Percentiles rank a stretch among this genome's conserved stretches.
phyloP scores from a whole-genome alignment of 2,329 filamentous ascomycete species.

The Mycosphaerella arachidis region DNA sequence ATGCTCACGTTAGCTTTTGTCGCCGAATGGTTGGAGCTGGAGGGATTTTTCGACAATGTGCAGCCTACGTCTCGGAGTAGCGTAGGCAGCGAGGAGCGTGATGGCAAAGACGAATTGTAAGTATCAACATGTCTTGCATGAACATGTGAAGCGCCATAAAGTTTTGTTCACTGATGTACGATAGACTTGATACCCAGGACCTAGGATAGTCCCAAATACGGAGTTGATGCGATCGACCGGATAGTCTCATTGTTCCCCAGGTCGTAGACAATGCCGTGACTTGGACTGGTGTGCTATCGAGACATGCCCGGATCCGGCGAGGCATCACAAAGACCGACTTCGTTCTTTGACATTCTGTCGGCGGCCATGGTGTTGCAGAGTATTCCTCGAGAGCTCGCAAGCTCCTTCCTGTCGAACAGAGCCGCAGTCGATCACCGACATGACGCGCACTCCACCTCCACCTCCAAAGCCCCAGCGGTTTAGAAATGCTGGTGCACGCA shows the following conservation, averaged over 20 bases:
- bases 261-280: neutral
- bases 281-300: neutral
- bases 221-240: neutral
- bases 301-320: neutral
- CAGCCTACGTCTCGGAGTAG: constrained; percentile 3
- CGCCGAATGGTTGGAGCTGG: constrained; percentile 88
- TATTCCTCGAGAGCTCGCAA: neutral
- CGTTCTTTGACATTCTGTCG: neutral
- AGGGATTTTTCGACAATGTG: constrained; percentile 46
- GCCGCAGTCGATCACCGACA: neutral
- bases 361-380: neutral
- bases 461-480: neutral
- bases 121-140: constrained; percentile 1
- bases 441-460: neutral
- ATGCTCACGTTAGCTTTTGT: constrained; percentile 78
- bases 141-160: neutral
- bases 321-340: neutral
- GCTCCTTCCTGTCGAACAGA: neutral
- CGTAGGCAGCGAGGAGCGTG: constrained; percentile 1
- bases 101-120: constrained; percentile 19
- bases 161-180: neutral
- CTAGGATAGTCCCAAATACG: neutral
- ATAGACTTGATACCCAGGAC: constrained; percentile 1
- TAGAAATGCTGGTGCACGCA: neutral
- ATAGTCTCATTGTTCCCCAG: neutral